phyloP scores from a whole-genome alignment of 2,329 filamentous ascomycete species.

The Colletotrichum cereale region DNA sequence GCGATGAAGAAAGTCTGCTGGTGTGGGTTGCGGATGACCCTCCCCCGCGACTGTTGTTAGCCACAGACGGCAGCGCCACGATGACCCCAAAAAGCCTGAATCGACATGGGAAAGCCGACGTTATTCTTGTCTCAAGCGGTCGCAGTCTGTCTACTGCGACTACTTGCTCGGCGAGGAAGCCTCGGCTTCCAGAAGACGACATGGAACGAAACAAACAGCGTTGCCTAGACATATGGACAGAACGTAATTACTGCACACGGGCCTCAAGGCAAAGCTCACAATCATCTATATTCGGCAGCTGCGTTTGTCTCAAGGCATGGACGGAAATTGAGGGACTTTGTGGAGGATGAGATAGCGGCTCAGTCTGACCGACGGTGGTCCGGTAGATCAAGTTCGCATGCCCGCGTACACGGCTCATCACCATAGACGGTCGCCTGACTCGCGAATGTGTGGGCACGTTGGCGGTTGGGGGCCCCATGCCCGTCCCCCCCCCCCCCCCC shows the following conservation, averaged over 20 bases:
- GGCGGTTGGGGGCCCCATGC: background rate
- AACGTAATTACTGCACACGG: conserved; percentile 20
- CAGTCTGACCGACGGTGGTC: conserved; percentile 21
- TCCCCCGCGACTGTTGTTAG: conserved; percentile 8
- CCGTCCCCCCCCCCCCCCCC: too few species aligned
- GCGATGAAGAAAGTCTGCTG: conserved; percentile 10
- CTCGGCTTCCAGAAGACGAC: conserved; percentile 35
- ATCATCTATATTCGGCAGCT: conserved; percentile 26
- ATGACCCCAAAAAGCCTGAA: conserved; percentile 20
- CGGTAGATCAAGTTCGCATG: conserved; percentile 26
- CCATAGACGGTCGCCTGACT: conserved; percentile 31
- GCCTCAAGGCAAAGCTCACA: conserved; percentile 17
- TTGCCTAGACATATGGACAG: conserved; percentile 33
- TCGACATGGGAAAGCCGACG: conserved; percentile 19
- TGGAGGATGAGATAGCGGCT: conserved; percentile 27
- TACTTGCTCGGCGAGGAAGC: conserved; percentile 13
- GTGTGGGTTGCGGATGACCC: background rate
- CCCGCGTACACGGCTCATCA: conserved; percentile 17
- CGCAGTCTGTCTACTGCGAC: background rate
- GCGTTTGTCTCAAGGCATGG: conserved; percentile 28
- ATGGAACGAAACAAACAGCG: conserved; percentile 34
- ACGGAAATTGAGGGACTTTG: conserved; percentile 39
- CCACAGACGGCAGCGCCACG: conserved; percentile 28
- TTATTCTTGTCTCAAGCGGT: conserved; percentile 33
- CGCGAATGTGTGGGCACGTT: conserved; percentile 22